Base-by-base conservation (phyloP, 345 rosid species). In the Gossypium australe region DNA sequence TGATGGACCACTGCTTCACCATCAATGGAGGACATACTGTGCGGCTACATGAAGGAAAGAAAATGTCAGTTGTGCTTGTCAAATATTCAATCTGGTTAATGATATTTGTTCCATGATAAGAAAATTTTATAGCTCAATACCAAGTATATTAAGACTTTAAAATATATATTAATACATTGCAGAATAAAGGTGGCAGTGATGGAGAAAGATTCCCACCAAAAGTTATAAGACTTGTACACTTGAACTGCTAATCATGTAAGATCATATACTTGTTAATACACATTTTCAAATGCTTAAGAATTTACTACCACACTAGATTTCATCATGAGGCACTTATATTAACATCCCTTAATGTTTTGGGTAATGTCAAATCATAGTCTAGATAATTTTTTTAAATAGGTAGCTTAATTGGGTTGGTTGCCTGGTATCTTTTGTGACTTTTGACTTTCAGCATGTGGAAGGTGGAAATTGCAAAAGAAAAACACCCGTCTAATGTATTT, bases 401-500 rank as follows among this genome's bases (percentile, higher is more conserved):
- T 41, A 38, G 69, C 69, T 64, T 64, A n/a, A 2, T n/a, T 64
- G 64, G 47, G 45, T 77, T 63, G 55, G 59, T 45, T 76, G 69
- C 38, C 52, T 10, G 49, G 55, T 63, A 60, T 70, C 52, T 70
- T 51, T 29, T 14, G 2, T 58, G 16, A 29, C 38, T 66, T 20
- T 48, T 67, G 78, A 41, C 63, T 65, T 66, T n/a, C 48, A 34
- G 45, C 27, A 22, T 59, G 34, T 25, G 34, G 5, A 51, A 16
- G n/a, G 2, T 56, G 41, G 41, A 5, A 34, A 34, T 34, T 34
- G 7, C 7, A 34, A 34, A 34, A 34, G 41, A 34, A 34, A 34
- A 34, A 34, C 41, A 34, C 41, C 41, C 41, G 5, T 34, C 41
- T 34, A 5, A 34, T 34, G 41, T 34, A 5, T 5, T 34, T 34